These are phyloP conservation scores for Malania oleifera DNA, from an alignment of 164 flowering plant species.

Conservation along the genomic window DNA sequence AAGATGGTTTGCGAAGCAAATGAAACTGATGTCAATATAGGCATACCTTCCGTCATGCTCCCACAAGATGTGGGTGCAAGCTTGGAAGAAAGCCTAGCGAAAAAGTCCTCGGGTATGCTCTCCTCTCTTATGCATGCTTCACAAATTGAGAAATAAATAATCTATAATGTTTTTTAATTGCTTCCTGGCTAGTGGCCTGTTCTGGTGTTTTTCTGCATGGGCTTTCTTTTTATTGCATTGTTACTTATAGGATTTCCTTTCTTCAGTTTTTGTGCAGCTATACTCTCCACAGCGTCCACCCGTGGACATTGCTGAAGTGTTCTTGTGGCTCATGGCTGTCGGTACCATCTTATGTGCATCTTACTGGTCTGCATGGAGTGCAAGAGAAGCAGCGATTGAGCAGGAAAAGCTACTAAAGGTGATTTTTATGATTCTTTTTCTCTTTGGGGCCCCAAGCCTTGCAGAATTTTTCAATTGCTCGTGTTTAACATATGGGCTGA, in stretches of 20 bases:
- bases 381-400: conserved; percentile 52
- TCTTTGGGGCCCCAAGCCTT: not conserved
- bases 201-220: not conserved
- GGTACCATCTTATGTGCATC: conserved; percentile 91
- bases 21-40: conserved; percentile 2
- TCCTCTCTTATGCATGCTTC: not conserved
- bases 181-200: too few species aligned
- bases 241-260: conserved; percentile 6
- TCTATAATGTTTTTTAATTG: too few species aligned
- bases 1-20: conserved; percentile 5
- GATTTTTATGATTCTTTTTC: not conserved
- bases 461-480: not conserved
- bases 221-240: not conserved
- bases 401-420: conserved; percentile 1
- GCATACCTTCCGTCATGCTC: conserved; percentile 5
- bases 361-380: conserved; percentile 97
- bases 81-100: not conserved
- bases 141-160: too few species aligned
- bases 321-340: conserved; percentile 98
- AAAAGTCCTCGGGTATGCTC: not conserved
- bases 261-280: conserved; percentile 78
- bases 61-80: conserved; percentile 5
- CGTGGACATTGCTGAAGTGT: conserved; percentile 94
- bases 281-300: conserved; percentile 86
- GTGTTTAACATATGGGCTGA: not conserved